These are phyloP conservation scores for Clathrus columnatus DNA, from an alignment of 768 basidiomycete genomes.

Conservation along the genomic window DNA sequence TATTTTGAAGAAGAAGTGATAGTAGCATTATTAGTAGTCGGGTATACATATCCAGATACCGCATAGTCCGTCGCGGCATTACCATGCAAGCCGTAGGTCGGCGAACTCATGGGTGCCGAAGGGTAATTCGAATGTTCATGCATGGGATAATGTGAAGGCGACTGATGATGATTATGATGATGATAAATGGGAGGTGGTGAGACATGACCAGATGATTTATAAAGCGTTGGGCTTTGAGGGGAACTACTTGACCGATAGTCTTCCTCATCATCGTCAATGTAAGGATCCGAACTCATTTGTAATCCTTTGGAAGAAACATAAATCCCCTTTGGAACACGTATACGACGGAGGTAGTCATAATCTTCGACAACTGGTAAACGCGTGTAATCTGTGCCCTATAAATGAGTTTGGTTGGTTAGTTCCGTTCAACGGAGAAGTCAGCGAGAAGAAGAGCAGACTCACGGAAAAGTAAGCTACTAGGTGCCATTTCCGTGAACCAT, in stretches of 20 bases:
- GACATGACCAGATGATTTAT: conserved; percentile 11
- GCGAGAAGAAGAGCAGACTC: conserved; percentile 18
- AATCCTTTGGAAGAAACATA: conserved; percentile 59
- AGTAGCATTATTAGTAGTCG: conserved; percentile 9
- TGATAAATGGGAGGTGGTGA: conserved; percentile 7
- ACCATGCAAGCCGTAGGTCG: neutral
- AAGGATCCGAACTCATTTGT: conserved; percentile 31
- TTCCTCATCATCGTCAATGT: conserved; percentile 16
- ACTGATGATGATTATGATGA: conserved; percentile 1
- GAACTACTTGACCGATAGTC: conserved; percentile 12
- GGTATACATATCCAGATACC: neutral
- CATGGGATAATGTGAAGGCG: conserved; percentile 13
- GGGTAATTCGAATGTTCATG: conserved; percentile 1
- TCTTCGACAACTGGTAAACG: conserved; percentile 65
- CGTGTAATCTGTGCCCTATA: conserved; percentile 58
- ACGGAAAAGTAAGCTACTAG: conserved; percentile 78
- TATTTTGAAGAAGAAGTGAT: conserved; percentile 14
- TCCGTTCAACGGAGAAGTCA: neutral
- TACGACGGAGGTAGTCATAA: conserved; percentile 61
- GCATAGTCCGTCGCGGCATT: neutral
- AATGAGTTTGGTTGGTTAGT: neutral
- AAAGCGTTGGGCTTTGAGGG: conserved; percentile 9
- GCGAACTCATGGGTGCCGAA: neutral
- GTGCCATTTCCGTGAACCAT: conserved; percentile 66
- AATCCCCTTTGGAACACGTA: conserved; percentile 62